Percentiles rank a stretch among this genome's conserved stretches.
Conservation (phyloP, 768 basidiomycete genomes). For the Botryobasidium botryosum region DNA sequence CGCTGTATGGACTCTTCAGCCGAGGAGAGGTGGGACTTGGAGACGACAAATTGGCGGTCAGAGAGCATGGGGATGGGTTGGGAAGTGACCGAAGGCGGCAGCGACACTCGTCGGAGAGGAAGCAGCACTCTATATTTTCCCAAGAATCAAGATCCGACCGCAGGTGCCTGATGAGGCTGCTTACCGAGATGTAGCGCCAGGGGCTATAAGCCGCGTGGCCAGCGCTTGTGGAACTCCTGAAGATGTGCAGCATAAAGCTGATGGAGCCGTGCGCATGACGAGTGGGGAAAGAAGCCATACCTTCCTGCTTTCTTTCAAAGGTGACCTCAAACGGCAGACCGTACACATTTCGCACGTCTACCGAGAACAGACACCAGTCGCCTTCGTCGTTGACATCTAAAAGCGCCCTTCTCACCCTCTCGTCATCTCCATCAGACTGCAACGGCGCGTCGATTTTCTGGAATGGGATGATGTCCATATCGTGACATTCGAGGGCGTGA, state of each 20-base stretch:
- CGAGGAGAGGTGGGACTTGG: constrained; percentile 44
- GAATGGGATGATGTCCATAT: constrained; percentile 67
- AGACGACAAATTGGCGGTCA: constrained; percentile 80
- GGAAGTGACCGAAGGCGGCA: constrained; percentile 40
- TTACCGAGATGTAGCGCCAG: constrained; percentile 72
- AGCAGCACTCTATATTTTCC: constrained; percentile 52
- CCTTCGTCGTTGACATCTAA: constrained; percentile 28
- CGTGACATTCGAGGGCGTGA: constrained; percentile 77
- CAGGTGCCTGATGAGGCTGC: too few relatives aligned
- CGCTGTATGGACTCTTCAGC: constrained; percentile 46
- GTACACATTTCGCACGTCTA: constrained; percentile 87
- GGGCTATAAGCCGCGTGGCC: constrained; percentile 51
- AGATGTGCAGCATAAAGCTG: constrained; percentile 4
- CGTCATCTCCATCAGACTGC: constrained; percentile 7
- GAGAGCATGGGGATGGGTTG: constrained; percentile 69
- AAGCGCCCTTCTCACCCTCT: constrained; percentile 20
- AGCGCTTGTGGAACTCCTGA: constrained; percentile 29
- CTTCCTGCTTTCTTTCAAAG: constrained; percentile 49
- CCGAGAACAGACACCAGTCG: constrained; percentile 71
- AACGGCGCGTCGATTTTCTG: constrained; percentile 18
- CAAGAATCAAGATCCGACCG: too few relatives aligned
- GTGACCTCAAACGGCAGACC: constrained; percentile 81
- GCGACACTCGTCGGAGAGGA: constrained; percentile 50
- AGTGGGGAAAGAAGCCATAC: constrained; percentile 21
- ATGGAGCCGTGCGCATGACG: neutral